Conservation (phyloP, 2,329 filamentous ascomycete species). For the Lachnellula hyalina region DNA sequence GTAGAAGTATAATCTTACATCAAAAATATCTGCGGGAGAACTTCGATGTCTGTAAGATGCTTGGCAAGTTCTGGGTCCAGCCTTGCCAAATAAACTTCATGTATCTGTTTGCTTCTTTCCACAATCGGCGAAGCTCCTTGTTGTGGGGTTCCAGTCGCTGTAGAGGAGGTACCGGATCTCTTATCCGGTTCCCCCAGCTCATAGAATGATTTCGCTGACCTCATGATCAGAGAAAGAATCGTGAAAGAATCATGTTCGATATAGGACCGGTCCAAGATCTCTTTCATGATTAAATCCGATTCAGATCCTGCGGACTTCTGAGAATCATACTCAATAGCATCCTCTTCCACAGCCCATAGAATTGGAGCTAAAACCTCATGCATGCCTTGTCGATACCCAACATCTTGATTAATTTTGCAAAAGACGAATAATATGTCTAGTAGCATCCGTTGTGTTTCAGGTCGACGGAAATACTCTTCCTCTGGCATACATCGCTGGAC, state of each 20-base stretch:
- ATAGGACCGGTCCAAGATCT: conserved; percentile 65
- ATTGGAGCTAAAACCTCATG: conserved; percentile 91
- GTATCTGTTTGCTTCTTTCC: conserved; percentile 77
- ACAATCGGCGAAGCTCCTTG: conserved; percentile 66
- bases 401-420: conserved; percentile 82
- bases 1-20: conserved; percentile 57
- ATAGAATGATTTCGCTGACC: conserved; percentile 80
- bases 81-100: conserved; percentile 71
- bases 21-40: conserved; percentile 93
- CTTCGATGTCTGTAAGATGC: conserved; percentile 77
- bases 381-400: conserved; percentile 97
- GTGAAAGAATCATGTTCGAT: conserved; percentile 89
- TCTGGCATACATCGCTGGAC: conserved; percentile 88
- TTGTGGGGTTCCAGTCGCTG: conserved; percentile 14
- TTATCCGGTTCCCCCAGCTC: conserved; percentile 47
- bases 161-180: conserved; percentile 31
- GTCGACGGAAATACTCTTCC: conserved; percentile 81
- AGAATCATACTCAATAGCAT: conserved; percentile 57
- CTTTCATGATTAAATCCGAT: conserved; percentile 40
- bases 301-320: conserved; percentile 32
- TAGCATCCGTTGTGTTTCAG: conserved; percentile 72
- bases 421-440: conserved; percentile 90
- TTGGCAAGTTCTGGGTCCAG: conserved; percentile 77
- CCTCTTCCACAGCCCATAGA: conserved; percentile 75
- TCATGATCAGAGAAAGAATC: conserved; percentile 83